A percentile compares a stretch with the other conserved stretches of the same genome.
phyloP scores from a whole-genome alignment of 768 basidiomycete species.

The Hypholoma sublateritium region DNA sequence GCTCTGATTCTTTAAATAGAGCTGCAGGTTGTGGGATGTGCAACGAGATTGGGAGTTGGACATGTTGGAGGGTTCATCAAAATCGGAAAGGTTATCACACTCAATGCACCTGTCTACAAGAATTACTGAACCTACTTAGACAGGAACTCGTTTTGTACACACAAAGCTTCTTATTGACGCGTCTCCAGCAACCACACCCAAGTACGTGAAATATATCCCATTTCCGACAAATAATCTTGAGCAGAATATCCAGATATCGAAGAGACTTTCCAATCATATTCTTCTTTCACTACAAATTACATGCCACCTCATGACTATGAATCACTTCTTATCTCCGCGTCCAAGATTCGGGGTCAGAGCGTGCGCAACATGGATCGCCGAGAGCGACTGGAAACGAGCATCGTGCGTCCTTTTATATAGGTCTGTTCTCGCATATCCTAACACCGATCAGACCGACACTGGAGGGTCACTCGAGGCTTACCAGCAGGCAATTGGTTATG shows the following conservation, averaged over 20 bases:
- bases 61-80: constrained; percentile 48
- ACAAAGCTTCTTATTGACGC: constrained; percentile 58
- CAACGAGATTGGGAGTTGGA: constrained; percentile 77
- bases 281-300: constrained; percentile 82
- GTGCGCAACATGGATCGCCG: constrained; percentile 62
- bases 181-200: constrained; percentile 76
- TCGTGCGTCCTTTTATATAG: constrained; percentile 40
- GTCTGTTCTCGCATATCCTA: neutral
- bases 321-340: constrained; percentile 69
- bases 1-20: constrained; percentile 37
- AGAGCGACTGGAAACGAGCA: constrained; percentile 57
- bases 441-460: constrained; percentile 30
- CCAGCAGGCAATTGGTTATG: constrained; percentile 60
- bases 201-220: constrained; percentile 37
- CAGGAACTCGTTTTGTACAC: constrained; percentile 45
- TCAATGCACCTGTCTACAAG: neutral
- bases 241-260: constrained; percentile 57
- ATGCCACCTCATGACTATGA: constrained; percentile 80
- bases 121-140: constrained; percentile 28
- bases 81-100: constrained; percentile 43
- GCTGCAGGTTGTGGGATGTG: constrained; percentile 68
- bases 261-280: constrained; percentile 83
- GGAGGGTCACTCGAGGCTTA: constrained; percentile 56
- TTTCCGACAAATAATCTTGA: neutral
- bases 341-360: constrained; percentile 63